Conservation (phyloP, 129 eudicot genomes). For the Arctium lappa region DNA sequence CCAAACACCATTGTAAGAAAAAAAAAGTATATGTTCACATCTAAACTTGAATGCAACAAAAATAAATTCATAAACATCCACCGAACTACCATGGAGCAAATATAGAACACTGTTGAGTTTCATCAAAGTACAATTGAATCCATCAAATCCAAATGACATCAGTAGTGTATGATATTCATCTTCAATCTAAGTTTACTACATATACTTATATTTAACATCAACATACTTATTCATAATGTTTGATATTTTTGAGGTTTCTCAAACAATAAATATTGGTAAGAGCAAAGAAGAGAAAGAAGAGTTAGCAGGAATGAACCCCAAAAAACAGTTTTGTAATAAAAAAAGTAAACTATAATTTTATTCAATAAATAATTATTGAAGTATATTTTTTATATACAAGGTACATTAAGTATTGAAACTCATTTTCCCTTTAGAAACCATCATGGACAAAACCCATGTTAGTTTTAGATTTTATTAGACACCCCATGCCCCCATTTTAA, state of each 20-base stretch:
- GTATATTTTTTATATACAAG: background rate
- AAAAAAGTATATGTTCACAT: too few relatives aligned
- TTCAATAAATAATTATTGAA: background rate
- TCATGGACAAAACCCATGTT: conserved; percentile 20
- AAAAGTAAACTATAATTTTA: too few relatives aligned
- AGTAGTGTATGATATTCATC: background rate
- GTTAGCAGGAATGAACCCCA: background rate
- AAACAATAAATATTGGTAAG: background rate
- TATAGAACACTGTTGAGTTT: too few relatives aligned
- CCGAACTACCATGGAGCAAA: too few relatives aligned
- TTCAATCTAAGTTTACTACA: background rate
- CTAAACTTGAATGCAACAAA: too few relatives aligned
- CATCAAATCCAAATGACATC: too few relatives aligned
- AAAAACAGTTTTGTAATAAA: too few relatives aligned
- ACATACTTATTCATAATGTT: background rate
- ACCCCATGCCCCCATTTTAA: conserved; percentile 21
- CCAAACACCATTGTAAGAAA: too few relatives aligned
- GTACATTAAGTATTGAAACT: background rate
- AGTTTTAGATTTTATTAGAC: conserved; percentile 21
- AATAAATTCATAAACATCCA: too few relatives aligned
- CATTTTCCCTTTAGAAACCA: background rate
- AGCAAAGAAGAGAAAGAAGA: background rate
- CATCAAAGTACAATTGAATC: too few relatives aligned
- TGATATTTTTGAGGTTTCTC: background rate
- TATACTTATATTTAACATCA: background rate